phyloP scores from a whole-genome alignment of 768 basidiomycete species.

The Boletus pseudo-olivaceus region DNA sequence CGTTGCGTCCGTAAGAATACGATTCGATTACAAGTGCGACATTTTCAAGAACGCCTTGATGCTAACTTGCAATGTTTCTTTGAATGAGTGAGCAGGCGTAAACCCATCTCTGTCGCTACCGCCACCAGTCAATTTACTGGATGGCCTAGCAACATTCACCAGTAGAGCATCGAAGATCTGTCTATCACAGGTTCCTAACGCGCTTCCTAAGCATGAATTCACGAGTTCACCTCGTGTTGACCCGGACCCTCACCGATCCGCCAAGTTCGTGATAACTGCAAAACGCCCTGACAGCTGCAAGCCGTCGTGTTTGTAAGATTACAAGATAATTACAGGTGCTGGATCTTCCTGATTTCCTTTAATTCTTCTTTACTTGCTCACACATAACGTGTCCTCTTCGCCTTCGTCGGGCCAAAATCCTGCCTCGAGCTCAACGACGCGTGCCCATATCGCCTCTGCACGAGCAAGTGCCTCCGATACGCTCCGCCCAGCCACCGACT shows the following conservation, averaged over 20 bases:
- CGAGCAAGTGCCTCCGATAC: constrained; percentile 18
- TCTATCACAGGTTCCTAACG: no score
- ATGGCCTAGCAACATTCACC: background rate
- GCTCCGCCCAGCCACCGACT: constrained; percentile 15
- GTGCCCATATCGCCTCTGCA: constrained; percentile 52
- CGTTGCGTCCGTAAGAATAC: background rate
- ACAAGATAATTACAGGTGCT: background rate
- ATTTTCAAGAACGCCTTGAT: background rate
- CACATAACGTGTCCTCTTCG: constrained; percentile 27
- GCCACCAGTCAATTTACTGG: no score
- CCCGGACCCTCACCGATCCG: no score
- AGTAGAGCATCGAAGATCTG: no score
- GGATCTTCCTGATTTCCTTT: background rate
- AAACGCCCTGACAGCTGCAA: background rate
- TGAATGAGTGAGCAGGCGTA: no score
- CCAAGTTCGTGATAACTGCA: no score
- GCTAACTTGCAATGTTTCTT: background rate
- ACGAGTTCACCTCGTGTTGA: no score
- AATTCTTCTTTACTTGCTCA: background rate
- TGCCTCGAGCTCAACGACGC: constrained; percentile 58
- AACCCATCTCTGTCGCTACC: no score
- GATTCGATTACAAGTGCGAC: background rate
- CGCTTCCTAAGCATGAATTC: no score
- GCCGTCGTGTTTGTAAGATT: background rate
- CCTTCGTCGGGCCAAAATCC: constrained; percentile 55